These are phyloP conservation scores for Pharnaceum exiguum DNA, from an alignment of 148 eudicot genomes.

Conservation along the genomic window DNA sequence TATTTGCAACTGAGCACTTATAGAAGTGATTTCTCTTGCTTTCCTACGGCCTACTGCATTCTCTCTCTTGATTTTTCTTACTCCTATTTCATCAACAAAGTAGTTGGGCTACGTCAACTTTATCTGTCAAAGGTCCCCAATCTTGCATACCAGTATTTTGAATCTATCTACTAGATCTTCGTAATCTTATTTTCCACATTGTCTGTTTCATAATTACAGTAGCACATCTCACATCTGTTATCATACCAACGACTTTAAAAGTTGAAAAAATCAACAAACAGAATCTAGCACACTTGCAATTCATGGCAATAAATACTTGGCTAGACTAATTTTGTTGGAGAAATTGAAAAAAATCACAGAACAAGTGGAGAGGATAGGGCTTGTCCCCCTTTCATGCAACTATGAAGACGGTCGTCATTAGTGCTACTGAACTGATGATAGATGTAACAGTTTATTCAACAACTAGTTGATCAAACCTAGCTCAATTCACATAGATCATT, in stretches of 20 bases:
- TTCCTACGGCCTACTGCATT: background rate
- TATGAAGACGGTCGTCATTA: too few relatives aligned
- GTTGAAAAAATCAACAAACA: slow-evolving; percentile 1
- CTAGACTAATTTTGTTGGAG: too few relatives aligned
- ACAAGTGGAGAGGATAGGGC: too few relatives aligned
- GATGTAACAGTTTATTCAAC: too few relatives aligned
- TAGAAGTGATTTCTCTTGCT: background rate
- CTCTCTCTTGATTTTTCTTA: slow-evolving; percentile 4
- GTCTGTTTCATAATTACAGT: slow-evolving; percentile 23
- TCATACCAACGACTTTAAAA: background rate
- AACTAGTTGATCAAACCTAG: too few relatives aligned
- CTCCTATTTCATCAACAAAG: slow-evolving; percentile 15
- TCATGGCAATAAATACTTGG: too few relatives aligned
- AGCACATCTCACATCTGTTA: slow-evolving; percentile 10
- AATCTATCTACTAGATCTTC: slow-evolving; percentile 28
- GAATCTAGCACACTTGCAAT: background rate
- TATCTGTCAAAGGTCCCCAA: slow-evolving; percentile 26
- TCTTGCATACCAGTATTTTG: background rate
- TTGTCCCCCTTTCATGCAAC: too few relatives aligned
- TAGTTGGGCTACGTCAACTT: slow-evolving; percentile 22
- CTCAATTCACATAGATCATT: too few relatives aligned
- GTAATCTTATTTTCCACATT: slow-evolving; percentile 23
- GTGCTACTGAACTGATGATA: too few relatives aligned
- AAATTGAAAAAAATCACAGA: too few relatives aligned
- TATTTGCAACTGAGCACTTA: slow-evolving; percentile 7